Base-by-base conservation (phyloP, 352 stramenopile species). In the Pythium brachiatum region DNA sequence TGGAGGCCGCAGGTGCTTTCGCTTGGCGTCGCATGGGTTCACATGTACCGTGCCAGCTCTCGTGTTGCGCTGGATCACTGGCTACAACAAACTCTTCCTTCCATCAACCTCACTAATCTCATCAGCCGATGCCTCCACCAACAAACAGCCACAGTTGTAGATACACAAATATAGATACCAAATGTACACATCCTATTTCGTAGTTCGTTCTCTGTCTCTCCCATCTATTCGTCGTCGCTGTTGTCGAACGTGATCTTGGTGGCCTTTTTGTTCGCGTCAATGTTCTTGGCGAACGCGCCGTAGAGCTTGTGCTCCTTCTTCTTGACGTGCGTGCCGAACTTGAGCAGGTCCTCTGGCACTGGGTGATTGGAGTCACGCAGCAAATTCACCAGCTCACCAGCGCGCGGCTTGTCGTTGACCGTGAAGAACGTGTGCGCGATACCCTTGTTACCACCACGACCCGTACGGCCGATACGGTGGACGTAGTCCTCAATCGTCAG, bases 221-320 rank as follows among this genome's bases (percentile, higher is more conserved):
- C 9, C 20, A 47, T 66, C 48, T 65, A 68, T 68, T 67, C 57
- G n/a, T 92, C 79, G 48, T 92, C 79, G 74, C 80, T 84, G 32
- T 65, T 70, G 65, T 87, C 83, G 65, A 99, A 99, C 52, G 86
- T 98, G 73, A 99, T 99, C 77, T 99, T 99, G 18, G 92, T 98
- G 16, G 97, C 94, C 73, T 99, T 98, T 78, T 99, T 99, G 62
- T 59, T 83, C 72, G 96, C 91, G 70, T 97, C 90, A 39, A 96
- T 90, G 62, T 95, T 89, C 72, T 97, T 98, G 38, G 93, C 92
- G 47, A 98, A 98, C 51, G 95, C 97, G 50, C 97, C 97, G 71
- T 99, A 99, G 20, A 99, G 74, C 70, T 99, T 99, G 89, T 99
- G 96, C 75, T 99, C 95, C 90, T 99, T 99, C 86, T 99, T 99